phyloP scores from a whole-genome alignment of 495 filamentous ascomycete genomes.

The Penicillium robsamsonii region DNA sequence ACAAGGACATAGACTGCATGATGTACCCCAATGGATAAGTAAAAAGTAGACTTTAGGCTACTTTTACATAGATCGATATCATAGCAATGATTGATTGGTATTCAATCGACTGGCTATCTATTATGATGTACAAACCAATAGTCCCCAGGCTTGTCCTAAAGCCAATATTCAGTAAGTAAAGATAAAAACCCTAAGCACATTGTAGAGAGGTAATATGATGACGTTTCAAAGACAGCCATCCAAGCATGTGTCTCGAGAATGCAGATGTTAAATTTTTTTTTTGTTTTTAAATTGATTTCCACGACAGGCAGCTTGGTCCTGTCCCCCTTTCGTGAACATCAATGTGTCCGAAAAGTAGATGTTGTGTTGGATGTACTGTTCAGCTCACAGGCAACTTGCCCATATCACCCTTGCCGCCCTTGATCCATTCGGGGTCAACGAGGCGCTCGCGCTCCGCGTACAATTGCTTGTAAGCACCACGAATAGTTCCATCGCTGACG shows the following conservation, averaged over 20 bases:
- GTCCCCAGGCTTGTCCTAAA: background rate
- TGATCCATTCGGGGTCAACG: conserved; percentile 71
- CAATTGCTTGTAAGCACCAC: conserved; percentile 87
- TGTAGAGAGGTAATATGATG: background rate
- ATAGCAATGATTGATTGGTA: background rate
- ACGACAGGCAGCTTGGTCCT: background rate
- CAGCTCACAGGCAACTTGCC: conserved; percentile 61
- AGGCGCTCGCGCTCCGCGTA: conserved; percentile 69
- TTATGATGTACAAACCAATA: background rate
- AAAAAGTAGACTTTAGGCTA: background rate
- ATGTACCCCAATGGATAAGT: background rate
- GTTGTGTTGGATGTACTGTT: background rate
- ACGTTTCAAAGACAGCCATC: background rate
- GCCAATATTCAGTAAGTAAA: background rate
- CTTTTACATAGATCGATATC: background rate
- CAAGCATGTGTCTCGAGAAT: background rate
- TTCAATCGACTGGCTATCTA: background rate
- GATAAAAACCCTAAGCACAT: conserved; percentile 3
- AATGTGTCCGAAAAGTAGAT: background rate
- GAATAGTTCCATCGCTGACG: conserved; percentile 94
- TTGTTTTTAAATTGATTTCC: background rate
- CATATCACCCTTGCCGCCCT: conserved; percentile 65
- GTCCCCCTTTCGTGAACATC: background rate
- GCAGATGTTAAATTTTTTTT: background rate
- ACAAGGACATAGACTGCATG: no score